Evolutionary conservation across 1,139 yeast species (phyloP), one percentile per base, ranked within the genome.

Genomic region (Kazachstania sp.): DNA sequence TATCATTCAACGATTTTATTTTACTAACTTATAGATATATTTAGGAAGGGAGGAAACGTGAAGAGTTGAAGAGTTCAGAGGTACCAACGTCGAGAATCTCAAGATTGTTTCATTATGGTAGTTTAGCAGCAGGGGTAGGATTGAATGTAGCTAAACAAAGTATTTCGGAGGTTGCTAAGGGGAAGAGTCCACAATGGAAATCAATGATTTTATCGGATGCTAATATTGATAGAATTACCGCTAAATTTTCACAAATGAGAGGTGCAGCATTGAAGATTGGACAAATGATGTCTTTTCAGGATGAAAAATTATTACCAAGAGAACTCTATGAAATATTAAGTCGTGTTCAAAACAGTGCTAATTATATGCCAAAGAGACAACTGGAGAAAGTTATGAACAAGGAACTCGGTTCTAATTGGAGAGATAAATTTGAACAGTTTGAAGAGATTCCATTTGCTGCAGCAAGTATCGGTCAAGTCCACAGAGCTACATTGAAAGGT

Each of bases 231-330:
- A 70, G 95, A 46, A 78, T 92, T 73, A 95, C 95, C 15, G 79
- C 77, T 55, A 88, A 87, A 64, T 79, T 92, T 58, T 81, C 94
- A 46, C 81, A 86, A 61, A 92, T 92, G 99, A 77, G 99, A 62
- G 99, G 99, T 13, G 99, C 98, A 2, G 99, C 98, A 2, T 73
- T 92, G 59, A 92, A 92, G 63, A 77, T 92, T 46, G 99, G 98
- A 15, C 99, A 92, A 68, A 79, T 92, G 83, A 71, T 94, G 65
- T 86, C 96, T 2, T 90, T 92, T 65, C 98, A 92, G 67, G 98
- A 86, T 65, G 79, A 85, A 49, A 75, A 86, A 35, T 79, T 92
- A 31, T 70, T 92, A 41, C 97, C 98, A 0, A 75, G 77, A 34
- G 97, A 90, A 61, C 77, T 92, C 51, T 95, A 88, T 57, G 78